Conservation (phyloP, 768 basidiomycete species). For the Boletus sp. region DNA sequence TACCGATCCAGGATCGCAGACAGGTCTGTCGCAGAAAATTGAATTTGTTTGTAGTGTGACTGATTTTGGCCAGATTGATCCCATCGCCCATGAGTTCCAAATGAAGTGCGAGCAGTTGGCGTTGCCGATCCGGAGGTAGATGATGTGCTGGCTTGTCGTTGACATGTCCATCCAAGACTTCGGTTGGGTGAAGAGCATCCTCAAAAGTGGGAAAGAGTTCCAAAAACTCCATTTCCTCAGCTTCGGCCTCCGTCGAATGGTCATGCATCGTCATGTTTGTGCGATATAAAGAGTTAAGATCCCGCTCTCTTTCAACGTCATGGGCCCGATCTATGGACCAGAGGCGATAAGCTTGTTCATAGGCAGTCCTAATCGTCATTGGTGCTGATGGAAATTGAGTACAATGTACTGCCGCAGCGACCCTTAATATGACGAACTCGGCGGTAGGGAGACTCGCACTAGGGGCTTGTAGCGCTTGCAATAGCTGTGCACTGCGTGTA, state of each 20-base stretch:
- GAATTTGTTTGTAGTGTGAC: constrained; percentile 25
- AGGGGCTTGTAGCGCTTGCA: constrained; percentile 29
- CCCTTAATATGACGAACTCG: constrained; percentile 38
- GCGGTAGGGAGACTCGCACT: constrained; percentile 20
- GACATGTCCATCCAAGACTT: neutral
- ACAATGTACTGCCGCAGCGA: constrained; percentile 41
- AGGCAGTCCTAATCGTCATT: constrained; percentile 44
- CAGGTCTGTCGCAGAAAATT: constrained; percentile 32
- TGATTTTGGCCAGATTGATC: neutral
- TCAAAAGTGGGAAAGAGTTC: constrained; percentile 85
- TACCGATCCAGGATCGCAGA: constrained; percentile 35
- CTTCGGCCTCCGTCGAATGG: constrained; percentile 63
- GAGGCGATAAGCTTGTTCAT: constrained; percentile 71
- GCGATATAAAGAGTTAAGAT: constrained; percentile 76
- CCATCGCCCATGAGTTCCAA: constrained; percentile 37
- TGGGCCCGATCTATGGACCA: constrained; percentile 82
- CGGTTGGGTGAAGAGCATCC: constrained; percentile 42
- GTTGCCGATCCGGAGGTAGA: constrained; percentile 24
- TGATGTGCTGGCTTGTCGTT: constrained; percentile 28
- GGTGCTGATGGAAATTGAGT: constrained; percentile 7
- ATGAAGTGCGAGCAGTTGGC: constrained; percentile 48
- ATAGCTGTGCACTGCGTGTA: constrained; percentile 38
- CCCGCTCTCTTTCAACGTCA: constrained; percentile 59
- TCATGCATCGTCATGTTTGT: constrained; percentile 52
- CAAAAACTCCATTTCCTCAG: constrained; percentile 82